Evolutionary conservation across 2,329 filamentous ascomycete genomes (phyloP).

Genomic region (Clarireedia sp.): DNA sequence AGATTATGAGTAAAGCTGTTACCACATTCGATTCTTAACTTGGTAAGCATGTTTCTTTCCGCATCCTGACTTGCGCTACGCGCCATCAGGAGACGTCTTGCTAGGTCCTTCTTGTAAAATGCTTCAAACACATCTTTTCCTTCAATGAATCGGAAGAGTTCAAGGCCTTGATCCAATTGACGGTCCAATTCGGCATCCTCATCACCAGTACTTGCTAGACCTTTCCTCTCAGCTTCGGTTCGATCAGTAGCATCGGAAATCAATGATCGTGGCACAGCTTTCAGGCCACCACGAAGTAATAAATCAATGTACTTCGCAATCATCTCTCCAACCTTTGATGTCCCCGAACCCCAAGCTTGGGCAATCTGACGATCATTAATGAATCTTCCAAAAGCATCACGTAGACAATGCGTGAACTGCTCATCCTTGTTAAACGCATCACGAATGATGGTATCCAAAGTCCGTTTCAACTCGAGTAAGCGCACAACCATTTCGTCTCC

Average conservation of each 20-base stretch:
- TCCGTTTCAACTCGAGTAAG: slow-evolving; percentile 71
- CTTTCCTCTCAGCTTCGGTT: slow-evolving; percentile 49
- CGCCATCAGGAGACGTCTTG: slow-evolving; percentile 80
- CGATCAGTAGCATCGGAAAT: slow-evolving; percentile 54
- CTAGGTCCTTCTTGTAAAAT: slow-evolving; percentile 98
- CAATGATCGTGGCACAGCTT: slow-evolving; percentile 66
- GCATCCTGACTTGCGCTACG: slow-evolving; percentile 91
- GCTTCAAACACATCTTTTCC: slow-evolving; percentile 97
- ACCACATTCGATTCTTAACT: slow-evolving; percentile 88
- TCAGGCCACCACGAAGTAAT: slow-evolving; percentile 79
- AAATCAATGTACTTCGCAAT: slow-evolving; percentile 95
- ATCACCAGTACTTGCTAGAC: slow-evolving; percentile 63
- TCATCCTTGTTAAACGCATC: slow-evolving; percentile 71
- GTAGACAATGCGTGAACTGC: slow-evolving; percentile 67
- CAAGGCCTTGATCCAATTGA: slow-evolving; percentile 85
- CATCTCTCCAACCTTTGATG: slow-evolving; percentile 95
- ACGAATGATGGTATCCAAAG: slow-evolving; percentile 68
- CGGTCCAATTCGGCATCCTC: slow-evolving; percentile 88
- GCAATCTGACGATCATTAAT: slow-evolving; percentile 82
- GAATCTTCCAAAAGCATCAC: slow-evolving; percentile 80
- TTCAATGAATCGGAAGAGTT: slow-evolving; percentile 93
- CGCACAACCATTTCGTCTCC: slow-evolving; percentile 81
- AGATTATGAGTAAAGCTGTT: slow-evolving; percentile 93
- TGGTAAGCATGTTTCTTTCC: slow-evolving; percentile 88
- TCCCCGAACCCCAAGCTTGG: slow-evolving; percentile 67